Evolutionary conservation across 2,329 filamentous ascomycete genomes (phyloP), one percentile per base, ranked within the genome.

Genomic region (Paramyrothecium roridum): DNA sequence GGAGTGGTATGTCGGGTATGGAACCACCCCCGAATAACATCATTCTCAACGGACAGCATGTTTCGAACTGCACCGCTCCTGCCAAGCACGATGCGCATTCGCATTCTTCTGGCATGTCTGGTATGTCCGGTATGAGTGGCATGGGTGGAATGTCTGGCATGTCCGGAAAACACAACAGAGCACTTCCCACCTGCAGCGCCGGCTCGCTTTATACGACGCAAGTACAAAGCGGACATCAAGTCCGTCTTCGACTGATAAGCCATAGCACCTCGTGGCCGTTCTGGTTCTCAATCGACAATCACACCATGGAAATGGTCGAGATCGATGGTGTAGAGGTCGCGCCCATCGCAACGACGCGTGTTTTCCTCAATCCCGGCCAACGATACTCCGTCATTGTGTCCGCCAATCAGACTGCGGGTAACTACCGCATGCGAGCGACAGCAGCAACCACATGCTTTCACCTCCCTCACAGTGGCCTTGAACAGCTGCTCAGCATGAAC

Each of bases 311-410:
- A 13, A 64, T 65, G 33, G 59, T 65, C 43, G 80, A 81, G 60
- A 72, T 82, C 16, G 79, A 82, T 55, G 80, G 79, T 3, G 73
- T 81, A 6, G 81, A 78, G 57, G 76, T 73, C 2, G 73, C 80
- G 30, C 72, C 74, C 13, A 64, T 71, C 6, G 72, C 76, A 50
- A 73, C 77, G 1, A 67, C 33, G 69, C 70, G 56, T 60, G 54
- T 81, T 20, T 80, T 80, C 56, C 66, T 83, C 45, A 69, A 78
- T 1, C 70, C 74, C 2, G 80, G 76, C 1, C 80, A 83, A 62
- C 74, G 80, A 12, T 79, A 80, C 62, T 70, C 72, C 8, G 67
- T 83, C 3, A 65, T 83, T 3, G 60, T 83, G 17, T 80, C 76
- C 1, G 77, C 75, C 33, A 77, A 75, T 47, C 60, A 64, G 45